These are phyloP conservation scores for Staphylotrichum tortipilum DNA, from an alignment of 495 filamentous ascomycete genomes.

Conservation along the genomic window DNA sequence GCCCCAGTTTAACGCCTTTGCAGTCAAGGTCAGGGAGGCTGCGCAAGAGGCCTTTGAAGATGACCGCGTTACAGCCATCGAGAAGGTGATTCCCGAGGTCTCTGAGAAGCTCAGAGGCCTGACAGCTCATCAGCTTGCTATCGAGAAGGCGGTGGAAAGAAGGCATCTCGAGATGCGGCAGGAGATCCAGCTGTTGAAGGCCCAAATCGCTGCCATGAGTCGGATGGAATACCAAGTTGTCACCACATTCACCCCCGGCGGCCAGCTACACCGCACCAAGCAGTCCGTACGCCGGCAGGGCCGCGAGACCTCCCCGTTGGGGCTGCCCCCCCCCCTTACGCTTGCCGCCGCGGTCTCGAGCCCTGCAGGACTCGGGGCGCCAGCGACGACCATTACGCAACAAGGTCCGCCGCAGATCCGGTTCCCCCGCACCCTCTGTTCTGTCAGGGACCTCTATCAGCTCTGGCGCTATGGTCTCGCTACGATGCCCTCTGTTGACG, in stretches of 20 bases:
- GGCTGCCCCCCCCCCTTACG: background rate
- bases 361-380: background rate
- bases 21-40: background rate
- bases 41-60: background rate
- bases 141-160: background rate
- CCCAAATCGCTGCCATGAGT: background rate
- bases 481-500: background rate
- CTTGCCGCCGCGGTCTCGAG: background rate
- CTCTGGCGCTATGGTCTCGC: background rate
- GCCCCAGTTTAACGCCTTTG: background rate
- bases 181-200: background rate
- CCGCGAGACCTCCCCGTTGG: background rate
- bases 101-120: background rate
- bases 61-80: background rate
- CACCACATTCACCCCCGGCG: background rate
- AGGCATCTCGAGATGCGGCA: background rate
- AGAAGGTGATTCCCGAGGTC: conserved; percentile 1
- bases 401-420: background rate
- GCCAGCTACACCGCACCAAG: background rate
- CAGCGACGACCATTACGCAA: background rate
- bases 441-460: background rate
- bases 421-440: background rate
- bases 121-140: background rate
- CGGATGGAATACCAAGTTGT: background rate
- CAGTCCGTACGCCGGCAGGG: background rate